Base-by-base conservation (phyloP, 768 basidiomycete species). In the Tephrocybe sp. region DNA sequence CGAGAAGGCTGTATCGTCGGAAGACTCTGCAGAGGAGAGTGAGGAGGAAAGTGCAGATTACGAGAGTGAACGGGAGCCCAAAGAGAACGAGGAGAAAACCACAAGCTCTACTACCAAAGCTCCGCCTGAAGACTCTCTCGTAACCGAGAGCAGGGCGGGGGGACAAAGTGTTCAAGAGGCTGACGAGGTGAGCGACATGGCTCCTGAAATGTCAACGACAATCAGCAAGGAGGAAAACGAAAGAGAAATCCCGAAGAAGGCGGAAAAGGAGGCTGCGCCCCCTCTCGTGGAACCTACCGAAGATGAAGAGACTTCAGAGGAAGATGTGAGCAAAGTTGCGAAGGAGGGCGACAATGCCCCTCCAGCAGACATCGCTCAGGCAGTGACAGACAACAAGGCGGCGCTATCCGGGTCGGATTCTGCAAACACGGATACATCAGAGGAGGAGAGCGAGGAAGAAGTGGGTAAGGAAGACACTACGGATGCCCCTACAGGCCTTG, bases 21-120 rank as follows among this genome's bases (percentile, higher is more conserved):
- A 34, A n/a, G 33, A 15, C 4, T 9, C 34, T 13, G 18, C 40
- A 18, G 40, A 36, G 21, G 45, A 50, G 9, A 42, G 39, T 15
- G 47, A 47, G 16, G 54, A 55, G 13, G 49, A 53, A 31, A 47
- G 33, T 11, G 31, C 39, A 8, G 51, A 50, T 25, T 43, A 47
- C 13, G 42, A 36, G n/a, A 34, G 33, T n/a, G 33, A 34, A n/a
- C 33, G 4, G 13, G 33, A 34, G 15, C 33, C 33, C 15, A n/a
- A 30, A 12, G 12, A 30, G 29, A 12, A 7, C 7, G 29, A 30
- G 29, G 29, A 30, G 12, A 7, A 12, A 6, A 12, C 7, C 29
- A 6, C 29, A 30, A 30, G 7, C 6, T 12, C 29, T 30, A 30
- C 29, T 30, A 12, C 12, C 29, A 12, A 30, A 30, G 6, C 29